Evolutionary conservation across 441 rosid species (phyloP), one percentile per base, ranked within the genome.

Genomic region (Adansonia gregorii): DNA sequence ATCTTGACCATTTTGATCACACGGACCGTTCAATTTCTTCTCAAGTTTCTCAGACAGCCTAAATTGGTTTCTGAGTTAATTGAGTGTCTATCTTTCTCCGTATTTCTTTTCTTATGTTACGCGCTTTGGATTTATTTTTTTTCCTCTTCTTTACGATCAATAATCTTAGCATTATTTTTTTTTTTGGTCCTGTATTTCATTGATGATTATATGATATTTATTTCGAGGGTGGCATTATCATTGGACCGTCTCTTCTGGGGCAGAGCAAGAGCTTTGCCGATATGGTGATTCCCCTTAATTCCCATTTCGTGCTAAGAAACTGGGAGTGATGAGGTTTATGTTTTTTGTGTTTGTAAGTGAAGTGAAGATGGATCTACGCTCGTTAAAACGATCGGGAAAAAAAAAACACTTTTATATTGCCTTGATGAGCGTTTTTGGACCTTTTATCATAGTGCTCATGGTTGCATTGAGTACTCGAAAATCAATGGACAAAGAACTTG

Each of bases 211-310:
- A 12, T 59, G n/a, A 27, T 35, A 35, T 35, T 51, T 78, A 3
- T 43, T n/a, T 86, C 43, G 73, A 94, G 98, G 93, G 93, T 56
- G 97, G 94, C 4, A 78, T 92, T 66, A 54, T 90, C 61, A 56
- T 94, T 19, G 97, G 97, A 85, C 97, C 97, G 0, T 91, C 97
- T 0, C 22, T 92, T 66, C 77, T 94, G 0, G 94, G 92, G 19
- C 76, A 75, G 27, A 89, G 58, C 83, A 27, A 72, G 78, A 75
- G 51, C 3, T 88, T 90, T 71, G 24, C 69, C 17, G 61, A 72
- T 11, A 14, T 43, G 0, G 8, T 67, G 1, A 78, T 88, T 24
- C 93, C 95, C 1, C 88, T 80, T 0, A 80, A 83, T 20, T 81
- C 87, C 3, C 60, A 73, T 46, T 87, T 80, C 74, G 72, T 92